phyloP scores from a whole-genome alignment of 257 asterid genomes.

The Gentiana macrophylla region DNA sequence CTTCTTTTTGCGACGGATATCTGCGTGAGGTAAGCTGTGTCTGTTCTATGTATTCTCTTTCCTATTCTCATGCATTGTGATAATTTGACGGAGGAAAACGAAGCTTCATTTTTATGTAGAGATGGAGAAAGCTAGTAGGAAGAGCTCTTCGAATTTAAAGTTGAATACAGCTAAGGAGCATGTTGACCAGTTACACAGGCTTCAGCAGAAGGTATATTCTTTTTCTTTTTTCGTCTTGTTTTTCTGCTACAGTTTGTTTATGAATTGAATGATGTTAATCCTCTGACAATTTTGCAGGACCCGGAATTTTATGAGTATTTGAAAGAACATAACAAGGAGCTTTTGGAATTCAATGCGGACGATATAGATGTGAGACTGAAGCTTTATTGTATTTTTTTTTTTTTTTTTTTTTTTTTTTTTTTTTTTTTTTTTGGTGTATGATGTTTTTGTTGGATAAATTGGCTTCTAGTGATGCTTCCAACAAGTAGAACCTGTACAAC shows the following conservation, averaged over 20 bases:
- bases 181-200: conserved; percentile 38
- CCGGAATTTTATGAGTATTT: conserved; percentile 84
- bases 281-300: conserved; percentile 40
- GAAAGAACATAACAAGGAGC: conserved; percentile 77
- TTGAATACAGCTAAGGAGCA: conserved; percentile 54
- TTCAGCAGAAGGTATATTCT: conserved; percentile 50
- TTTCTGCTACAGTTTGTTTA: background rate
- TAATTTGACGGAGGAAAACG: too few relatives aligned
- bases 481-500: too few relatives aligned
- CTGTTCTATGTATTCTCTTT: too few relatives aligned
- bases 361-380: conserved; percentile 52
- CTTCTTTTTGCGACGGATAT: too few relatives aligned
- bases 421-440: too few relatives aligned
- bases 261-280: background rate
- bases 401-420: too few relatives aligned
- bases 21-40: too few relatives aligned
- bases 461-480: too few relatives aligned
- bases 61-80: too few relatives aligned
- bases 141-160: conserved; percentile 2
- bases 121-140: background rate
- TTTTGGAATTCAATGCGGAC: conserved; percentile 63
- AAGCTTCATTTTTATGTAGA: background rate
- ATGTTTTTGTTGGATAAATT: too few relatives aligned
- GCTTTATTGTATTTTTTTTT: background rate
- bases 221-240: background rate